Conservation (phyloP, 768 basidiomycete species). For the Ephemerocybe angulata region DNA sequence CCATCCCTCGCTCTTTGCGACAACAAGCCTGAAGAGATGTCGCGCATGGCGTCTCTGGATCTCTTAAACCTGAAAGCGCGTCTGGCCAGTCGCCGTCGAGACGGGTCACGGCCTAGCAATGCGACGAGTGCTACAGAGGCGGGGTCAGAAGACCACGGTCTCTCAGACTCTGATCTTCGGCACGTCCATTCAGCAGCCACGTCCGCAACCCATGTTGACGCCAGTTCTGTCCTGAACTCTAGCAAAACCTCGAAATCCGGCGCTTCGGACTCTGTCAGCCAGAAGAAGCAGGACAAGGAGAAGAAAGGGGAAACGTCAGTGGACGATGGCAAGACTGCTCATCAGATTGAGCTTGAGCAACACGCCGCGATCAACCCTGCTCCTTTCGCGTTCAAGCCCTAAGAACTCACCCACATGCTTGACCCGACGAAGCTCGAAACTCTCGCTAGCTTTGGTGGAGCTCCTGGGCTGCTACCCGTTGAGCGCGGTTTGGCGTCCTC, state of each 20-base stretch:
- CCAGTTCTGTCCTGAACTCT: conserved; percentile 12
- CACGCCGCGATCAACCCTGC: conserved; percentile 49
- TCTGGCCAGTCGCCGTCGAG: conserved; percentile 39
- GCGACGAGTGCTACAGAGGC: conserved; percentile 57
- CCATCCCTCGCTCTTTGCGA: conserved; percentile 49
- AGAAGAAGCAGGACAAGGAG: conserved; percentile 21
- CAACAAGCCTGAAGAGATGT: too few species aligned
- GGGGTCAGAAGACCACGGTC: conserved; percentile 44
- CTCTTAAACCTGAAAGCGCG: conserved; percentile 41
- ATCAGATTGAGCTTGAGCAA: conserved; percentile 35
- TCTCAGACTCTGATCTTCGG: conserved; percentile 25
- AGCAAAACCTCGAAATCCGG: conserved; percentile 16
- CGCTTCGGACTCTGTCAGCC: conserved; percentile 19
- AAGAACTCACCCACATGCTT: conserved; percentile 75
- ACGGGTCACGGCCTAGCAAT: conserved; percentile 52
- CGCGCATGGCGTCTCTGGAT: conserved; percentile 48
- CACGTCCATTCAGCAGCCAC: conserved; percentile 38
- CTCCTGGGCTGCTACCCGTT: conserved; percentile 50
- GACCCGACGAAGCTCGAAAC: conserved; percentile 81
- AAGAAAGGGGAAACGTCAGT: conserved; percentile 19
- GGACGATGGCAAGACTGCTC: conserved; percentile 26
- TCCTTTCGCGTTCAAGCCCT: conserved; percentile 74
- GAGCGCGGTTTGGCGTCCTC: conserved; percentile 44
- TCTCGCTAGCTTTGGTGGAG: conserved; percentile 73
- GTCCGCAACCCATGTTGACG: conserved; percentile 31